Conservation (phyloP, 2,329 filamentous ascomycete genomes). For the Penicillium sp. region DNA sequence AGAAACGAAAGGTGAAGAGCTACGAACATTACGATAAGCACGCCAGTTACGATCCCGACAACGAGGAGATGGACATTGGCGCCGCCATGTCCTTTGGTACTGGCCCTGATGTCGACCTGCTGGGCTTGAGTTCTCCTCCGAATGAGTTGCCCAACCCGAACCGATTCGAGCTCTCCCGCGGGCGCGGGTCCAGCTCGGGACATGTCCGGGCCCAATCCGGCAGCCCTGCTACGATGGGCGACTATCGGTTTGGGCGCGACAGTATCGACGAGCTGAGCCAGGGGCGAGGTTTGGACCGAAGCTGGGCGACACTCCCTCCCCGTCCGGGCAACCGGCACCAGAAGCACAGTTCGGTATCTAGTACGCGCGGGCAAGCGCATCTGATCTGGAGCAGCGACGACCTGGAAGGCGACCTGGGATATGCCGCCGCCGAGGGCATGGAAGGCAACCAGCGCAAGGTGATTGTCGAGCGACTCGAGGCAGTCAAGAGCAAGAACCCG, state of each 20-base stretch:
- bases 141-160: conserved; percentile 64
- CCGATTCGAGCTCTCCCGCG: conserved; percentile 59
- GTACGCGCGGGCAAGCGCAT: no score
- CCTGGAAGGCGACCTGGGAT: conserved; percentile 84
- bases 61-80: conserved; percentile 91
- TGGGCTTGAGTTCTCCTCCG: conserved; percentile 51
- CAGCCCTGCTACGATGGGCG: conserved; percentile 35
- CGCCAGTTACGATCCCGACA: conserved; percentile 47
- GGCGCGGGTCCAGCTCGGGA: conserved; percentile 33
- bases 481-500: conserved; percentile 88
- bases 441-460: conserved; percentile 86
- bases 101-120: conserved; percentile 53
- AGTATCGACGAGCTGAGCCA: no score
- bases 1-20: no score
- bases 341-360: no score
- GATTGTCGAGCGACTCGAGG: conserved; percentile 90
- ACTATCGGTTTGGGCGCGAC: no score
- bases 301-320: conserved; percentile 28
- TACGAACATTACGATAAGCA: no score
- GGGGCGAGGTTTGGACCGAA: no score
- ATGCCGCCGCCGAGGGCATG: conserved; percentile 86
- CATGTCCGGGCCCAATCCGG: no score
- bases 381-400: no score
- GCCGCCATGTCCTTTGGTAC: conserved; percentile 53
- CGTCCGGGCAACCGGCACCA: no score